Evolutionary conservation across 306 rosid genomes (phyloP).

Genomic region (Amphicarpaea edgeworthii): DNA sequence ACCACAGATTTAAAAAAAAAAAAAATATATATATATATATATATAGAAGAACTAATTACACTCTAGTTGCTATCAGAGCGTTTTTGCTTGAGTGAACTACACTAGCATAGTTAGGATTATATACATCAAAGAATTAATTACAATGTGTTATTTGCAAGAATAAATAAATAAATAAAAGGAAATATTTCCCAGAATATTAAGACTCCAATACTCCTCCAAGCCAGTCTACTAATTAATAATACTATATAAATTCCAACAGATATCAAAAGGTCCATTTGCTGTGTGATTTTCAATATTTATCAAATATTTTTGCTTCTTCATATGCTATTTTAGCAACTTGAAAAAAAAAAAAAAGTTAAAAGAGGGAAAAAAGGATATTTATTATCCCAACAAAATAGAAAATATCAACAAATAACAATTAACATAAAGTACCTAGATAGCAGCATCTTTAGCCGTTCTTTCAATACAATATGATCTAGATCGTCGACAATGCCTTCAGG

Average conservation of each 20-base stretch:
- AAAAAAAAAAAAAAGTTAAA: conserved; percentile 19
- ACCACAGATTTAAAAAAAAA: background rate
- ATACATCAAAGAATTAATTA: background rate
- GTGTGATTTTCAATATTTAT: conserved; percentile 8
- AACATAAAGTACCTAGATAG: conserved; percentile 63
- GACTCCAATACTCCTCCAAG: background rate
- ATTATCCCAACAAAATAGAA: conserved; percentile 34
- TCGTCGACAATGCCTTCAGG: conserved; percentile 52
- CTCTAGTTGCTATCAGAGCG: too few relatives aligned
- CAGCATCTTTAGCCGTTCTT: conserved; percentile 74
- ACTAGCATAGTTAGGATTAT: background rate
- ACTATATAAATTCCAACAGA: background rate
- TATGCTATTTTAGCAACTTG: conserved; percentile 14
- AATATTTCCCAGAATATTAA: background rate
- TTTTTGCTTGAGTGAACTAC: background rate
- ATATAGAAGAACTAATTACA: too few relatives aligned
- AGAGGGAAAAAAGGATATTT: background rate
- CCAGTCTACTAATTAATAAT: background rate
- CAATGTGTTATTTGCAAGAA: background rate
- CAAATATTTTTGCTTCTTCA: background rate
- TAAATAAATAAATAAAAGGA: background rate
- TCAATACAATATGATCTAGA: conserved; percentile 69
- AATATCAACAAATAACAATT: conserved; percentile 31
- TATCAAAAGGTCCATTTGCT: background rate
- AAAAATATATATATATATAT: too few relatives aligned